Evolutionary conservation across 164 flowering plant genomes (phyloP).

Genomic region (Tetrastigma voinierianum): DNA sequence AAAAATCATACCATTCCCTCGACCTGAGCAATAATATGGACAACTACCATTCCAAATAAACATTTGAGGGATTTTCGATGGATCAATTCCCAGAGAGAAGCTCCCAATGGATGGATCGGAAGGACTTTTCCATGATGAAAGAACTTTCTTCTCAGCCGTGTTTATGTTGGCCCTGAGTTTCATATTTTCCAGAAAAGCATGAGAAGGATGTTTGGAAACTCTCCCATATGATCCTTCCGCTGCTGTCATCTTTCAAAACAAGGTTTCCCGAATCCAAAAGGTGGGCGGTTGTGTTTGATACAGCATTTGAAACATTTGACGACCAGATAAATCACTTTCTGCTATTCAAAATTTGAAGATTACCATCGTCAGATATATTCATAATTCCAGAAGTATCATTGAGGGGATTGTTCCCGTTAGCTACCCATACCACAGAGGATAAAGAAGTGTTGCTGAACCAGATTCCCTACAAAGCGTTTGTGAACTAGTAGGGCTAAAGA

Average conservation of each 20-base stretch:
- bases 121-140: conserved; percentile 36
- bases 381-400: too few relatives aligned
- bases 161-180: not conserved
- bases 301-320: conserved; percentile 21
- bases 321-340: conserved; percentile 25
- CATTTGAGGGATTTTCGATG: conserved; percentile 8
- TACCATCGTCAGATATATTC: conserved; percentile 18
- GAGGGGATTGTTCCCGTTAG: conserved; percentile 40
- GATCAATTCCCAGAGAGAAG: conserved; percentile 11
- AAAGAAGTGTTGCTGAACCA: conserved; percentile 10
- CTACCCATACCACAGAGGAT: conserved; percentile 34
- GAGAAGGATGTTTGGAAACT: conserved; percentile 23
- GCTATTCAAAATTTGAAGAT: conserved; percentile 28
- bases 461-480: conserved; percentile 25
- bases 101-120: conserved; percentile 34
- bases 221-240: conserved; percentile 22
- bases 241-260: too few relatives aligned
- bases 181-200: conserved; percentile 14
- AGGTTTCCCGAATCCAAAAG: too few relatives aligned
- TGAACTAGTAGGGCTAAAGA: conserved; percentile 25
- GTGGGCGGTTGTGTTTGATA: too few relatives aligned
- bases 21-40: conserved; percentile 31
- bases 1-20: conserved; percentile 30
- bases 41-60: conserved; percentile 19
- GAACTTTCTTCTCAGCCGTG: conserved; percentile 7